phyloP scores from a whole-genome alignment of 495 filamentous ascomycete species.

The Neurospora intermedia region DNA sequence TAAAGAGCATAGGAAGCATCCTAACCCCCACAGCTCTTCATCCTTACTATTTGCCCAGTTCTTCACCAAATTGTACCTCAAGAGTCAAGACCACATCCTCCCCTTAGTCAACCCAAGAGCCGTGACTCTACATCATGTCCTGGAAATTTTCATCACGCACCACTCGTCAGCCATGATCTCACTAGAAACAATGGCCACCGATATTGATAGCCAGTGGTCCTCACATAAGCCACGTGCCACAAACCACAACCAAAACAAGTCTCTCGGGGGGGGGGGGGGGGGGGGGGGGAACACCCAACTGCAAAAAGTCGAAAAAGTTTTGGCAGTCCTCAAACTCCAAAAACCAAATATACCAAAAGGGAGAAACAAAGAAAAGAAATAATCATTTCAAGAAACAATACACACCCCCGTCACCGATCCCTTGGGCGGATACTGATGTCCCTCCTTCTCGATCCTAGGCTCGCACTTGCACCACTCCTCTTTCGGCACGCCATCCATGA shows the following conservation, averaged over 20 bases:
- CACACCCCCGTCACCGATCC: conserved; percentile 11
- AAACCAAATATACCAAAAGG: not conserved
- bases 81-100: not conserved
- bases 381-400: not conserved
- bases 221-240: not conserved
- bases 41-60: not conserved
- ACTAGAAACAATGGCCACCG: not conserved
- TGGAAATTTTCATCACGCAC: not conserved
- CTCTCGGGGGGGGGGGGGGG: not conserved
- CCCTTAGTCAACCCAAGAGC: too few species aligned
- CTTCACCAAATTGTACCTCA: not conserved
- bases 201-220: not conserved
- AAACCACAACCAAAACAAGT: not conserved
- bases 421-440: conserved; percentile 51
- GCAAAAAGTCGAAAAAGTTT: not conserved
- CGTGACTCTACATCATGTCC: not conserved
- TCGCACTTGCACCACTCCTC: conserved; percentile 53
- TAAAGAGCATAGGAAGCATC: not conserved
- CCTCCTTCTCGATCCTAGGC: conserved; percentile 49
- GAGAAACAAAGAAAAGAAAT: too few species aligned
- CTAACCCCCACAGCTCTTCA: not conserved
- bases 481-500: conserved; percentile 52
- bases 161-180: not conserved
- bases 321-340: not conserved
- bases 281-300: not conserved